A percentile compares a stretch with the other conserved stretches of the same genome.
These are phyloP conservation scores for Mortierella sp. DNA, from an alignment of 371 early-diverging fungal genomes.

Conservation along the genomic window DNA sequence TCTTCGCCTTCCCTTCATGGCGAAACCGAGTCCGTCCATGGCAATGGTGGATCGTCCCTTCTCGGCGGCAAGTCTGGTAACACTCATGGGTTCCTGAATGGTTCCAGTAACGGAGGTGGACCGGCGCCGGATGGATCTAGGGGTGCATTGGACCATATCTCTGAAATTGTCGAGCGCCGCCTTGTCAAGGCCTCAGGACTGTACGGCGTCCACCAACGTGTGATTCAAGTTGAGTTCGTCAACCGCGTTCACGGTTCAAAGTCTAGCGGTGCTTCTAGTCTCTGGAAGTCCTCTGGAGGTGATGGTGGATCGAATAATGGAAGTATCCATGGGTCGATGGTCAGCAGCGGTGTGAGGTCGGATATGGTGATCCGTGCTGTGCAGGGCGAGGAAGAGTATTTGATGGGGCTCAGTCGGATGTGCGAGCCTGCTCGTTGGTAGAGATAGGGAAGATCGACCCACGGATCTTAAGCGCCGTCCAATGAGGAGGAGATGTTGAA, in stretches of 20 bases:
- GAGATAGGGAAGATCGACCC: background rate
- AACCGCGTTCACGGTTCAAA: slow-evolving; percentile 21
- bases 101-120: background rate
- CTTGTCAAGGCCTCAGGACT: slow-evolving; percentile 54
- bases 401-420: slow-evolving; percentile 53
- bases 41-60: background rate
- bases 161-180: slow-evolving; percentile 47
- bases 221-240: slow-evolving; percentile 50
- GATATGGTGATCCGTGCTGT: slow-evolving; percentile 50
- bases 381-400: slow-evolving; percentile 53
- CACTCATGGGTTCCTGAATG: background rate
- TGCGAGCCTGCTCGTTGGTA: slow-evolving; percentile 43
- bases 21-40: slow-evolving; percentile 18
- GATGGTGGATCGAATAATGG: slow-evolving; percentile 14
- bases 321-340: slow-evolving; percentile 20
- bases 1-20: slow-evolving; percentile 21
- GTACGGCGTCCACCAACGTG: slow-evolving; percentile 40
- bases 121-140: slow-evolving; percentile 4
- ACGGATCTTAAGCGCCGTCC: background rate
- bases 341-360: background rate
- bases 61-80: background rate
- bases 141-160: slow-evolving; percentile 45
- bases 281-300: slow-evolving; percentile 40
- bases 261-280: background rate
- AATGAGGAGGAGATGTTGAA: background rate